These are phyloP conservation scores for Penicillium subrubescens DNA, from an alignment of 495 filamentous ascomycete genomes.

Conservation along the genomic window DNA sequence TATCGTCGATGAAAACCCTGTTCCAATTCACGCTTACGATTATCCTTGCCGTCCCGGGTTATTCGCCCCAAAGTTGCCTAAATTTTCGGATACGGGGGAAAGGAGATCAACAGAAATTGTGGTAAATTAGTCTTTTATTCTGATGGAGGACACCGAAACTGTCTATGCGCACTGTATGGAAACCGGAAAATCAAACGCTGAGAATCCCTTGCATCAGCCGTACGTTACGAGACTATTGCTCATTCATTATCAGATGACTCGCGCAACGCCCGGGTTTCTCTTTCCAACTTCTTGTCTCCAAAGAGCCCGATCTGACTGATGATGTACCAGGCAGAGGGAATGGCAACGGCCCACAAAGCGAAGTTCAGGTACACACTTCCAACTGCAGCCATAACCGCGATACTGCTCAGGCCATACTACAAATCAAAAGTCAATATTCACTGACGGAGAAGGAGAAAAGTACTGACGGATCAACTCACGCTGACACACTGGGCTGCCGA, in stretches of 20 bases:
- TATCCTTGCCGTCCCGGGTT: not conserved
- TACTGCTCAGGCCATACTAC: conserved; percentile 57
- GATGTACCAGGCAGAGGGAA: conserved; percentile 62
- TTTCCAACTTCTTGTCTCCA: conserved; percentile 39
- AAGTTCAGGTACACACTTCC: conserved; percentile 66
- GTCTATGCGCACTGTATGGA: not conserved
- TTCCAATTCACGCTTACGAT: not conserved
- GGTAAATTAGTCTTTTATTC: not conserved
- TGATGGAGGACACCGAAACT: not conserved
- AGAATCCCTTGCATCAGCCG: not conserved
- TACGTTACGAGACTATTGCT: not conserved
- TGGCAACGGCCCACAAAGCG: conserved; percentile 57
- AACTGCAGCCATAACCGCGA: conserved; percentile 59
- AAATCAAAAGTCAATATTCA: conserved; percentile 8
- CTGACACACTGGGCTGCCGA: conserved; percentile 64
- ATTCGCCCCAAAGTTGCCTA: not conserved
- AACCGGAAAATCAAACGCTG: not conserved
- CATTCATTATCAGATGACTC: conserved; percentile 17
- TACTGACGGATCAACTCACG: conserved; percentile 24
- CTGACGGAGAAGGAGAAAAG: not conserved
- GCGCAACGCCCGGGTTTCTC: conserved; percentile 27
- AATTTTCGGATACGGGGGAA: not conserved
- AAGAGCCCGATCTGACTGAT: conserved; percentile 52
- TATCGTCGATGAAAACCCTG: not conserved
- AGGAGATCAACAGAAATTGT: not conserved